phyloP scores from a whole-genome alignment of 345 rosid species.

The Linum tenue region DNA sequence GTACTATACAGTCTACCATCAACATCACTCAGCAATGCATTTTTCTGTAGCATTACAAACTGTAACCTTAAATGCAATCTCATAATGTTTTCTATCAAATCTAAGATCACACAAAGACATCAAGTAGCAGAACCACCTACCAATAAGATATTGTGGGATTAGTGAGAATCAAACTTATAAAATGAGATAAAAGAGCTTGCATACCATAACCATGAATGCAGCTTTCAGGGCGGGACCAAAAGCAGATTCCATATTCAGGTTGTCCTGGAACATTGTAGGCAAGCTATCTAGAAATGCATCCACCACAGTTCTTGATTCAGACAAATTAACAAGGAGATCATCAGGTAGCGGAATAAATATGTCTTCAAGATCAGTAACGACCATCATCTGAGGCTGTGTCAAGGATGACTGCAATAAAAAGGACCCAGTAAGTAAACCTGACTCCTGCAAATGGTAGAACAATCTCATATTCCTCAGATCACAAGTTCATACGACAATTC shows the following conservation, averaged over 20 bases:
- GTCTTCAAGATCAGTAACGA: slow-evolving; percentile 93
- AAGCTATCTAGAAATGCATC: slow-evolving; percentile 86
- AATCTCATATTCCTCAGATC: slow-evolving; percentile 3
- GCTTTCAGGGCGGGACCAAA: slow-evolving; percentile 98
- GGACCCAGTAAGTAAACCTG: slow-evolving; percentile 1
- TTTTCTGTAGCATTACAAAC: too few species aligned
- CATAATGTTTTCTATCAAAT: not conserved
- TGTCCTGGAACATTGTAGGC: slow-evolving; percentile 91
- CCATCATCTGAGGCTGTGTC: slow-evolving; percentile 99
- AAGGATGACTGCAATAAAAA: slow-evolving; percentile 70
- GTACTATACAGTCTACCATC: not conserved
- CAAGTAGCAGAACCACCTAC: not conserved
- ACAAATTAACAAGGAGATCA: slow-evolving; percentile 97
- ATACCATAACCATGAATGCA: slow-evolving; percentile 91
- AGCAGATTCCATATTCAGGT: slow-evolving; percentile 85
- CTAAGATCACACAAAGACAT: not conserved
- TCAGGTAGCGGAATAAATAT: slow-evolving; percentile 86
- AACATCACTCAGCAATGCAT: too few species aligned
- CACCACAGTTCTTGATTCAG: slow-evolving; percentile 90
- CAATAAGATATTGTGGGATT: not conserved
- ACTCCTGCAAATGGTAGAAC: slow-evolving; percentile 3
- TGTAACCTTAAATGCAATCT: too few species aligned
- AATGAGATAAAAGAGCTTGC: slow-evolving; percentile 16
- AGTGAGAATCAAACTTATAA: not conserved
- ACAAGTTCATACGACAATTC: slow-evolving; percentile 8